Evolutionary conservation across 108 stramenopile species (phyloP).

Genomic region (Nitzschia putrida): DNA sequence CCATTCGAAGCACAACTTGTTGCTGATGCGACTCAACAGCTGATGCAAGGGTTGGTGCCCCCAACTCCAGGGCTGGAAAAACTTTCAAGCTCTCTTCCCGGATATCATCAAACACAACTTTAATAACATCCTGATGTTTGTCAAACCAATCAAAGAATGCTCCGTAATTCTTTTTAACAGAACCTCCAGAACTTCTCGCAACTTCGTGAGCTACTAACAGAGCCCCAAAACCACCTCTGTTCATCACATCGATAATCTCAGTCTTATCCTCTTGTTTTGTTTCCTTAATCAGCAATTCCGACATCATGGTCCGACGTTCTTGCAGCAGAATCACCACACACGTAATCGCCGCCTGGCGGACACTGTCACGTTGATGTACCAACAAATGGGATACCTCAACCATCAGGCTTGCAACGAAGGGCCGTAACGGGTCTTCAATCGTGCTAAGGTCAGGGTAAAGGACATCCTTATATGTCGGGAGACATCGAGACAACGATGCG

Average conservation of each 20-base stretch:
- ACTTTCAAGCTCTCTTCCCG: slow-evolving; percentile 48
- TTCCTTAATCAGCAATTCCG: slow-evolving; percentile 74
- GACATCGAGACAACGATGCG: slow-evolving; percentile 65
- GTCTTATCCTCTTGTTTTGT: slow-evolving; percentile 51
- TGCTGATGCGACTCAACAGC: slow-evolving; percentile 85
- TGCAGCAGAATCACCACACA: slow-evolving; percentile 72
- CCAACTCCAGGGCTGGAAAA: slow-evolving; percentile 49
- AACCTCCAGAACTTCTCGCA: slow-evolving; percentile 51
- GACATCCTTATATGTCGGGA: slow-evolving; percentile 29
- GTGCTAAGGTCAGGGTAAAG: slow-evolving; percentile 66
- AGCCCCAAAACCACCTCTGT: slow-evolving; percentile 82
- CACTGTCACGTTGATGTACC: slow-evolving; percentile 52
- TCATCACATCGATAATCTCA: slow-evolving; percentile 82
- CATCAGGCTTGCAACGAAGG: slow-evolving; percentile 72
- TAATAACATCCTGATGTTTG: slow-evolving; percentile 57
- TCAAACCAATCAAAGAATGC: slow-evolving; percentile 87
- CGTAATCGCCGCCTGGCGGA: slow-evolving; percentile 63
- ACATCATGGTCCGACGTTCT: slow-evolving; percentile 66
- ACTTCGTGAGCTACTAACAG: slow-evolving; percentile 76
- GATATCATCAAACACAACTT: slow-evolving; percentile 72
- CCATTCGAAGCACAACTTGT: slow-evolving; percentile 62
- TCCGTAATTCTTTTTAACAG: slow-evolving; percentile 58
- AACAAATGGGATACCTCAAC: slow-evolving; percentile 65
- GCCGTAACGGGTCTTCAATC: slow-evolving; percentile 64
- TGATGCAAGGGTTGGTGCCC: slow-evolving; percentile 60